Evolutionary conservation across 1,284 basidiomycete species (phyloP), one percentile per base, ranked within the genome.

Genomic region (Ceratobasidium papillatum): DNA sequence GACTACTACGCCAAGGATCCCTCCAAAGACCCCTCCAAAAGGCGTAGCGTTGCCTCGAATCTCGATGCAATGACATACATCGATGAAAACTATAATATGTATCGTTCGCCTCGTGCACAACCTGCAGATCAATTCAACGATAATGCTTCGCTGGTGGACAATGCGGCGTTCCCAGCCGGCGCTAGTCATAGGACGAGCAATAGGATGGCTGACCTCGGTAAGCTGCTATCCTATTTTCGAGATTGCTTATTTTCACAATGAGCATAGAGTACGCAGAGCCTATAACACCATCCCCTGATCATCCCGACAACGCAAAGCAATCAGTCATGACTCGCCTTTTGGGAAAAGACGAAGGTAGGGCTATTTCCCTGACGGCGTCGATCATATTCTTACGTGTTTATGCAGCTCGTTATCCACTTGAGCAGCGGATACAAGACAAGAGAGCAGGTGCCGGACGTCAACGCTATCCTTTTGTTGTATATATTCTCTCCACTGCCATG

Each of bases 351-450:
- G 62, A 56, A 49, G 36, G 65, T 58, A 63, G 59, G 49, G 19
- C 38, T 54, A 56, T 12, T 47, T 75, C 34, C 54, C 73, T 22
- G 74, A 64, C 17, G 19, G 54, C 7, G 72, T 71, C 51, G 76
- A 76, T 61, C 45, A 78, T 22, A 17, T 36, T 59, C n/a, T 71
- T 71, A 71, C 68, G 56, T 71, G 45, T 71, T 63, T 25, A 47
- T 71, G 76, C 81, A 72, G 45, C 79, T 76, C 76, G 81, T 78
- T 89, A 90, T 74, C 91, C 93, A 0, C 76, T 95, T n/a, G 87
- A 92, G 76, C 93, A 95, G 79, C 87, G 91, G 54, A 95, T 96
- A 80, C 91, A 95, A 79, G 86, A 92, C 79, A 95, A 95, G 51
- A 63, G 84, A 91, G 89, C 79, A 87, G 91, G 58, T 94, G 94